Evolutionary conservation across 305 asterid genomes (phyloP), one percentile per base, ranked within the genome.

Genomic region (Striga hermonthica): DNA sequence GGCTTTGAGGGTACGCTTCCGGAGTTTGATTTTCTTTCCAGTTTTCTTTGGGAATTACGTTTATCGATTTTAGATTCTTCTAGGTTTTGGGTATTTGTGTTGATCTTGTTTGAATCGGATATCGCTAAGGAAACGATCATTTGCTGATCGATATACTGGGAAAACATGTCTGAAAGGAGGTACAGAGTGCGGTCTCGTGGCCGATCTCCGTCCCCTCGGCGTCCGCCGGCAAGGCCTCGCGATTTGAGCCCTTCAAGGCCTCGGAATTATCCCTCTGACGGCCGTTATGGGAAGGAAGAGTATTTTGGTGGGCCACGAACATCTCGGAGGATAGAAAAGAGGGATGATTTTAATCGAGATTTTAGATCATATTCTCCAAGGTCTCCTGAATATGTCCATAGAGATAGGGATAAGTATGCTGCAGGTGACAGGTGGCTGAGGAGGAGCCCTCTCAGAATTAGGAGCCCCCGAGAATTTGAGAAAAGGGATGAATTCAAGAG

Each of bases 101-200:
- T 60, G 52, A 36, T 59, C 52, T 55, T 57, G 39, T 6, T 59
- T 52, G 68, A 60, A 69, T 75, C 62, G 53, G 67, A 47, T 55
- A 59, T 66, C 62, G 74, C 61, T 43, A 58, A 39, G 16, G n/a
- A 52, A 52, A 22, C 58, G 15, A 60, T 11, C 67, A 31, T 43
- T 37, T 62, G 57, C 49, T 57, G 41, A 2, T 40, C 48, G 56
- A 62, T 48, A 35, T 71, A 14, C 70, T 70, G 80, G 56, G 74
- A 35, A 72, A 77, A 62, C 75, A 81, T 71, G 78, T 67, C 72
- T 67, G 83, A 74, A 49, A 71, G 80, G 73, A 76, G 76, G 28
- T 71, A 75, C 35, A 72, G 60, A 38, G 79, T 68, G 69, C 71
- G 66, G 56, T 64, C 74, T 22, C 68, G 70, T 12, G 44, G 48